phyloP scores from a whole-genome alignment of 148 eudicot genomes.

The Diospyros kaki region DNA sequence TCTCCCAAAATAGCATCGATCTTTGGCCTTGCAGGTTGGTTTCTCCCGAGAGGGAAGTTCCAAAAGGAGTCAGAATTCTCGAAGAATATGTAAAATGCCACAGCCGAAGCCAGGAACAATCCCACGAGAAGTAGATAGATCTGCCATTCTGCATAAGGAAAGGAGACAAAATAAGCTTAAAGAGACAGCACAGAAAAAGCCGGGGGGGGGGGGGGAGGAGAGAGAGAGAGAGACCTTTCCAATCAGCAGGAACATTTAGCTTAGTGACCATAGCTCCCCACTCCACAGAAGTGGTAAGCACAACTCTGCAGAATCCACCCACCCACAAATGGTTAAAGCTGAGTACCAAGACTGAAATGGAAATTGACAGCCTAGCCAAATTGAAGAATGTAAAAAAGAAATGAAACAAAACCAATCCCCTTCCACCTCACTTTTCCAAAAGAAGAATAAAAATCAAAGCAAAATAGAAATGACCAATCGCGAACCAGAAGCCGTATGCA shows the following conservation, averaged over 20 bases:
- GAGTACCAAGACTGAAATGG: background rate
- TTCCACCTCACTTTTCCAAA: too few species aligned
- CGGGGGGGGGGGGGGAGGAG: background rate
- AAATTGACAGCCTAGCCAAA: background rate
- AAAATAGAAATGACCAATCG: background rate
- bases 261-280: slow-evolving; percentile 84
- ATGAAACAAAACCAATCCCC: background rate
- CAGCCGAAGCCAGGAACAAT: slow-evolving; percentile 65
- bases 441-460: background rate
- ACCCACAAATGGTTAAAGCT: background rate
- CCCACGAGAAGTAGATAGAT: slow-evolving; percentile 63
- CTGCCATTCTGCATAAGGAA: slow-evolving; percentile 78
- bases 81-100: slow-evolving; percentile 61
- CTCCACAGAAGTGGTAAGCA: slow-evolving; percentile 63
- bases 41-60: slow-evolving; percentile 46
- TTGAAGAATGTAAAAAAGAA: background rate
- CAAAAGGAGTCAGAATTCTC: slow-evolving; percentile 75
- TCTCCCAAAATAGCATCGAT: slow-evolving; percentile 33
- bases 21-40: slow-evolving; percentile 32
- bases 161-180: background rate
- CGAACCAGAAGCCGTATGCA: background rate
- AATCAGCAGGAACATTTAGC: slow-evolving; percentile 75
- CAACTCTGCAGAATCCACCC: slow-evolving; percentile 51
- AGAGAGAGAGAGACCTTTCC: slow-evolving; percentile 66
- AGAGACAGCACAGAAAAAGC: background rate